Evolutionary conservation across 306 rosid genomes (phyloP).

Genomic region (Vachellia pachyceras): DNA sequence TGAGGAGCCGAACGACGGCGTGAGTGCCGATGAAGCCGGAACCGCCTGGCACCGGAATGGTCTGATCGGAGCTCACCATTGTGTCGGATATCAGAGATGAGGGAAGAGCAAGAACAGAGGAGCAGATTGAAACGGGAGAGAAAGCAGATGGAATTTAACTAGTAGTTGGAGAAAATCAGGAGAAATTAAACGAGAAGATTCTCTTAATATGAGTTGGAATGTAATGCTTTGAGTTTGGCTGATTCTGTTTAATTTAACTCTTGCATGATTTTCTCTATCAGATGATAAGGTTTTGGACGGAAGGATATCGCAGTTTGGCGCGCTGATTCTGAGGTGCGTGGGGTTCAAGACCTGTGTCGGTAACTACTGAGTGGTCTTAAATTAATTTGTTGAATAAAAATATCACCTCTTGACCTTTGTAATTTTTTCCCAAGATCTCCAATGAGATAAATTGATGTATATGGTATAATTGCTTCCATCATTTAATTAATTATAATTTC

Average conservation of each 20-base stretch:
- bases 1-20: slow-evolving; percentile 86
- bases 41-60: slow-evolving; percentile 80
- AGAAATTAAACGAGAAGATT: background rate
- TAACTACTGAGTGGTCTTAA: too few species aligned
- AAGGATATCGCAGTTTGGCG: slow-evolving; percentile 35
- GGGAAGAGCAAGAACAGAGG: background rate
- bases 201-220: background rate
- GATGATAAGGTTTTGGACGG: background rate
- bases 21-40: slow-evolving; percentile 92
- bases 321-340: background rate
- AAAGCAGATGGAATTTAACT: background rate
- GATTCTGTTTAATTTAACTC: background rate
- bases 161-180: background rate
- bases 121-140: background rate
- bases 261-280: background rate
- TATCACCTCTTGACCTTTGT: too few species aligned
- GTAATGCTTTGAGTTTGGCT: background rate
- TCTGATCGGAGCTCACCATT: slow-evolving; percentile 54
- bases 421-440: too few species aligned
- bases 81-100: background rate
- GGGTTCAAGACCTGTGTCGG: too few species aligned
- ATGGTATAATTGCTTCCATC: too few species aligned
- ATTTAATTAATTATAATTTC: too few species aligned
- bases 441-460: too few species aligned
- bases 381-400: too few species aligned